Evolutionary conservation across 2,329 filamentous ascomycete species (phyloP).

Genomic region (Sarocladium kiliense): DNA sequence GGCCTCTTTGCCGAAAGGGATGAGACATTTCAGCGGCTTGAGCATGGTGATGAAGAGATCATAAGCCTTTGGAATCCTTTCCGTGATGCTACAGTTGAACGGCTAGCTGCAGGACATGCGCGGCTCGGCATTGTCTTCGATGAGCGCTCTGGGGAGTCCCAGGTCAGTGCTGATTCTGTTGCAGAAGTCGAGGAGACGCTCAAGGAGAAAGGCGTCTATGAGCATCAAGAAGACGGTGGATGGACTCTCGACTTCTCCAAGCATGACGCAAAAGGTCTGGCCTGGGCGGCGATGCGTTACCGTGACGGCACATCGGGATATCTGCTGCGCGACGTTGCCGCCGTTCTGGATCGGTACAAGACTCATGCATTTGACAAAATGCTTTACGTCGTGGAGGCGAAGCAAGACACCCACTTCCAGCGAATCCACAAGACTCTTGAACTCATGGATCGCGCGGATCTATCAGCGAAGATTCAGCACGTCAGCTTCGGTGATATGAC

Average conservation of each 20-base stretch:
- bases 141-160: constrained; percentile 63
- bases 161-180: constrained; percentile 46
- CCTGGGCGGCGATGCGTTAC: constrained; percentile 61
- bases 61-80: constrained; percentile 49
- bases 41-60: constrained; percentile 49
- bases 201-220: constrained; percentile 54
- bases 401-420: constrained; percentile 67
- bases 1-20: constrained; percentile 43
- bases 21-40: constrained; percentile 55
- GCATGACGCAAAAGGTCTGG: constrained; percentile 67
- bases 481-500: constrained; percentile 52
- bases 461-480: constrained; percentile 28
- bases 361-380: constrained; percentile 66
- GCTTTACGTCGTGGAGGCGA: constrained; percentile 71
- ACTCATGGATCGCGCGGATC: constrained; percentile 28
- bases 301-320: constrained; percentile 40
- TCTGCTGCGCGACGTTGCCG: constrained; percentile 67
- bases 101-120: constrained; percentile 49
- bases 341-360: constrained; percentile 57
- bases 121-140: constrained; percentile 53
- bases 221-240: constrained; percentile 57
- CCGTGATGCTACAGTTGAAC: constrained; percentile 47
- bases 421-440: constrained; percentile 59
- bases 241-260: constrained; percentile 66
- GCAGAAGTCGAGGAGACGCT: constrained; percentile 53